Evolutionary conservation across 1,284 basidiomycete species (phyloP).

Genomic region (Singerocomus inundabilis): DNA sequence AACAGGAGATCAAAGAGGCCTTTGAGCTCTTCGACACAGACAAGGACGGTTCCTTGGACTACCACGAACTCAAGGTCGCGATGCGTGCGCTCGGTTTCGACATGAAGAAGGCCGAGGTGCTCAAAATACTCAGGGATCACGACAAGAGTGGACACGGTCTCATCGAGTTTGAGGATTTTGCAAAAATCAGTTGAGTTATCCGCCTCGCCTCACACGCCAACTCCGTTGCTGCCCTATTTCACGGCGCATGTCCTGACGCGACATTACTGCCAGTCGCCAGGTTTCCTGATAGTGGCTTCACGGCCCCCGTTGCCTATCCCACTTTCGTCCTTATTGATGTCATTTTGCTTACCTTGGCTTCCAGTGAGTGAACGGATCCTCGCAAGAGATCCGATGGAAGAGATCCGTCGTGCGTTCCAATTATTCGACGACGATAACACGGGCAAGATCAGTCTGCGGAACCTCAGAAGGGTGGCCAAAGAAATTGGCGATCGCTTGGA

Average conservation of each 20-base stretch:
- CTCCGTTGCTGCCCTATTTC: neutral
- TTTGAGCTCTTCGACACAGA: slow-evolving; percentile 99
- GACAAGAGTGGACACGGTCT: slow-evolving; percentile 89
- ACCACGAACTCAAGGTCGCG: slow-evolving; percentile 98
- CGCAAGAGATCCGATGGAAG: slow-evolving; percentile 93
- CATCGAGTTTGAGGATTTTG: slow-evolving; percentile 94
- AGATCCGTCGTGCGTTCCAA: slow-evolving; percentile 93
- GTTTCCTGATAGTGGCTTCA: slow-evolving; percentile 2
- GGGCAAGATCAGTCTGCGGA: slow-evolving; percentile 90
- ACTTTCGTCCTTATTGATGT: slow-evolving; percentile 1
- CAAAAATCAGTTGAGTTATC: slow-evolving; percentile 89
- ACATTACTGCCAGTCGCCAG: neutral
- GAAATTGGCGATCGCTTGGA: slow-evolving; percentile 96
- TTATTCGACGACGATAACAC: slow-evolving; percentile 96
- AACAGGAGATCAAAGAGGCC: slow-evolving; percentile 97
- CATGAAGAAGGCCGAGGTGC: slow-evolving; percentile 96
- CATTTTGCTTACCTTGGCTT: slow-evolving; percentile 21
- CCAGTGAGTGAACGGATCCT: slow-evolving; percentile 94
- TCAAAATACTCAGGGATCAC: slow-evolving; percentile 91
- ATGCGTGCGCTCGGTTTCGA: slow-evolving; percentile 98
- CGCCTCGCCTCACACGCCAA: neutral
- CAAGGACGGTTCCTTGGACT: slow-evolving; percentile 96
- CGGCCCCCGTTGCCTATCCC: neutral
- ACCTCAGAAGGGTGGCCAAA: slow-evolving; percentile 92
- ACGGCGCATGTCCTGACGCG: slow-evolving; percentile 4